Percentiles rank a stretch among this genome's conserved stretches.
These are phyloP conservation scores for Onygenales sp. DNA, from an alignment of 2,329 filamentous ascomycete genomes.

Conservation along the genomic window DNA sequence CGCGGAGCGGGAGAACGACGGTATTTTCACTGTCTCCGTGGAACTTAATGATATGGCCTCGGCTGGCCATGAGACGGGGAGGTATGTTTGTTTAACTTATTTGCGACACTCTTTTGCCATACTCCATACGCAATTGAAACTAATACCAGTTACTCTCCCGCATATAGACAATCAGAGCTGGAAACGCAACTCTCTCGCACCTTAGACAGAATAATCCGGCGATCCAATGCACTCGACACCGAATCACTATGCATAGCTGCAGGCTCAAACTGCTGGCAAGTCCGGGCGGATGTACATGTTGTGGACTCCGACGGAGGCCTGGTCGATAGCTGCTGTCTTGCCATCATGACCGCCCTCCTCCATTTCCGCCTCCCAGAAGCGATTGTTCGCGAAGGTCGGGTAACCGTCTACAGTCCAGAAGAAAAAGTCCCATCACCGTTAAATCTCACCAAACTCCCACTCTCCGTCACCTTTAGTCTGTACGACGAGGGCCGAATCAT, in stretches of 20 bases:
- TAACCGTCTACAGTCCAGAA: constrained; percentile 73
- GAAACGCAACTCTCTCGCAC: constrained; percentile 80
- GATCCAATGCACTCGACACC: constrained; percentile 85
- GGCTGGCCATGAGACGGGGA: constrained; percentile 77
- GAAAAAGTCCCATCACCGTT: constrained; percentile 86
- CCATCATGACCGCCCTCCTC: constrained; percentile 75
- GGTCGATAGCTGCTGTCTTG: constrained; percentile 75
- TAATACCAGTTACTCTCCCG: background rate
- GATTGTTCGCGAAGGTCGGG: constrained; percentile 69
- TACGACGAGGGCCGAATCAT: constrained; percentile 45
- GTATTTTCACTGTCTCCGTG: constrained; percentile 83
- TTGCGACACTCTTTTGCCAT: background rate
- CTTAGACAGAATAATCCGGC: constrained; percentile 87
- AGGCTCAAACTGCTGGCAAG: constrained; percentile 80
- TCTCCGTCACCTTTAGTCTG: constrained; percentile 84
- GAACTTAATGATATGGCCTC: constrained; percentile 90
- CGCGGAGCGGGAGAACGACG: constrained; percentile 85
- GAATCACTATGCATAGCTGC: constrained; percentile 92
- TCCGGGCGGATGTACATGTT: constrained; percentile 86
- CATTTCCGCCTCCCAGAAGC: constrained; percentile 91
- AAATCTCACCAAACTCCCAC: constrained; percentile 82
- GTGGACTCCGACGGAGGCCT: constrained; percentile 86
- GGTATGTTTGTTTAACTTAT: constrained; percentile 35
- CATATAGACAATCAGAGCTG: constrained; percentile 60
- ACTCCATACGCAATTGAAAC: background rate